Evolutionary conservation across 768 basidiomycete genomes (phyloP).

Genomic region (Tulasnella calospora): DNA sequence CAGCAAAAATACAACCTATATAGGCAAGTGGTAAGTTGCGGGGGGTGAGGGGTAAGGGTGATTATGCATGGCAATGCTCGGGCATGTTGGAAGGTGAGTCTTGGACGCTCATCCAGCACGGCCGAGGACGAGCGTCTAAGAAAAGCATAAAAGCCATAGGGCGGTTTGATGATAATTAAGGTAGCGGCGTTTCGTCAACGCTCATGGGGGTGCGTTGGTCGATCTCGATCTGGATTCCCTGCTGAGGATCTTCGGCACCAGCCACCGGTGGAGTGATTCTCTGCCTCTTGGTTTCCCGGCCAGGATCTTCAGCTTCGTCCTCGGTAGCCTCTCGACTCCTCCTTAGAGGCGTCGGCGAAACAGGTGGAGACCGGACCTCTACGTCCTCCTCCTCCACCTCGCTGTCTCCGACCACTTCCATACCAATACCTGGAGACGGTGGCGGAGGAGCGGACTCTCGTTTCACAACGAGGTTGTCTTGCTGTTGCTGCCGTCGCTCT

Average conservation of each 20-base stretch:
- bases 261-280: neutral
- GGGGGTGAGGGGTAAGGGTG: neutral
- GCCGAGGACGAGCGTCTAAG: neutral
- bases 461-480: neutral
- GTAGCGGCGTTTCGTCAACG: neutral
- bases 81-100: neutral
- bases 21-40: neutral
- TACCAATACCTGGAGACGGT: neutral
- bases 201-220: neutral
- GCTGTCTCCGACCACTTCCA: conserved; percentile 10
- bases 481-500: neutral
- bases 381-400: conserved; percentile 17
- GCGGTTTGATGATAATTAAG: neutral
- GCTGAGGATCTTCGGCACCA: neutral
- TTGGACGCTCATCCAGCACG: neutral
- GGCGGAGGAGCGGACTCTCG: neutral
- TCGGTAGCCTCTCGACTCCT: neutral
- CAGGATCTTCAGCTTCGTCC: neutral
- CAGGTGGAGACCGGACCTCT: neutral
- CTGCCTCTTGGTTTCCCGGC: neutral
- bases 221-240: neutral
- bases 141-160: neutral
- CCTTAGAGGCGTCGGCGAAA: neutral
- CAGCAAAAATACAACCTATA: neutral
- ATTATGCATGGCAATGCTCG: neutral